These are phyloP conservation scores for Candida xyloterini DNA, from an alignment of 805 yeast genomes.

Conservation along the genomic window DNA sequence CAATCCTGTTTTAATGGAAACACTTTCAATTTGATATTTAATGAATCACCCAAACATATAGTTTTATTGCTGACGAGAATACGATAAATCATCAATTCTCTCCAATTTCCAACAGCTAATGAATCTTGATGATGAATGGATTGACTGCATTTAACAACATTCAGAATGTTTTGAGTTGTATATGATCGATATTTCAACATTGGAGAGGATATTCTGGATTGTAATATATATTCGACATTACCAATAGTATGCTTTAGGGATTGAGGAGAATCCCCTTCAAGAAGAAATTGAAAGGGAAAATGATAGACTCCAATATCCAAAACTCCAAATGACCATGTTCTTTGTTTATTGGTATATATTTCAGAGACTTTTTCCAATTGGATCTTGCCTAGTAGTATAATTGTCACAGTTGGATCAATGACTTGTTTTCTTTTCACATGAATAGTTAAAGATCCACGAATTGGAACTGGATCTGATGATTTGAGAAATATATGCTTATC, in stretches of 20 bases:
- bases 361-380: neutral
- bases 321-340: conserved; percentile 5
- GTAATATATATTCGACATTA: conserved; percentile 19
- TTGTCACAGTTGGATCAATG: conserved; percentile 10
- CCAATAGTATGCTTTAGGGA: conserved; percentile 23
- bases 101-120: conserved; percentile 32
- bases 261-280: conserved; percentile 25
- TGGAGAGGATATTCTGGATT: neutral
- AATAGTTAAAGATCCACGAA: conserved; percentile 23
- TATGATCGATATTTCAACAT: conserved; percentile 1
- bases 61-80: conserved; percentile 19
- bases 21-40: conserved; percentile 20
- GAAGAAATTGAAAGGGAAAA: conserved; percentile 28
- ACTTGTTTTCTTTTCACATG: conserved; percentile 16
- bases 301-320: conserved; percentile 21
- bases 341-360: neutral
- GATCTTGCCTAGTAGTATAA: conserved; percentile 17
- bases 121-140: conserved; percentile 13
- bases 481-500: conserved; percentile 16
- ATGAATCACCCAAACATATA: conserved; percentile 17
- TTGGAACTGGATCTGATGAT: conserved; percentile 12
- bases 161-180: conserved; percentile 8
- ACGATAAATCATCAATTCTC: conserved; percentile 28
- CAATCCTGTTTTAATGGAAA: conserved; percentile 22
- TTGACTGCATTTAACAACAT: conserved; percentile 19